A percentile compares a stretch with the other conserved stretches of the same genome.
Evolutionary conservation across 2,329 filamentous ascomycete genomes (phyloP).

Genomic region (Aspergillus melleus): DNA sequence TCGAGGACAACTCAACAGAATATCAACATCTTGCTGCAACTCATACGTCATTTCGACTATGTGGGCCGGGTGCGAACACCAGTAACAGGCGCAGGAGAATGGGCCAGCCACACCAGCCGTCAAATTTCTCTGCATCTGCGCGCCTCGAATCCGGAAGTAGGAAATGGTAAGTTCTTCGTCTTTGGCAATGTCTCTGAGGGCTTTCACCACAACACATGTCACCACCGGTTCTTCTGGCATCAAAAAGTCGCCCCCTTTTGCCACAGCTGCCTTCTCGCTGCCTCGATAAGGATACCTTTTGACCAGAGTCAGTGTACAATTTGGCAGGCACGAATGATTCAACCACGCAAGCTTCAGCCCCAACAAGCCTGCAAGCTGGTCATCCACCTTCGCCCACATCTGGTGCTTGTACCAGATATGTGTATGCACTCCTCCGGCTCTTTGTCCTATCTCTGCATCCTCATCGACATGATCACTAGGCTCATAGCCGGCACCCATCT

Average conservation of each 20-base stretch:
- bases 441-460: background rate
- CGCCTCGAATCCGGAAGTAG: background rate
- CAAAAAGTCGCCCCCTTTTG: background rate
- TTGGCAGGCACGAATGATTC: conserved; percentile 29
- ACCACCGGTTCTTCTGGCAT: background rate
- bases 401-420: conserved; percentile 14
- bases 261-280: too few species aligned
- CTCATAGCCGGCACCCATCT: background rate
- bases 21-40: background rate
- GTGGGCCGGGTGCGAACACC: background rate
- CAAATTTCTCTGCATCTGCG: background rate
- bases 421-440: background rate
- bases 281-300: background rate
- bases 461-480: background rate
- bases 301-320: conserved; percentile 15
- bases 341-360: conserved; percentile 18
- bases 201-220: background rate
- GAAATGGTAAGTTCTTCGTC: background rate
- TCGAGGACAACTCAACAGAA: background rate
- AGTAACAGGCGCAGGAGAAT: background rate
- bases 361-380: conserved; percentile 2
- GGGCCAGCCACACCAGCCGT: background rate
- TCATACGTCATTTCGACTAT: background rate
- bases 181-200: background rate
- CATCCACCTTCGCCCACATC: background rate